These are phyloP conservation scores for Lonicera japonica DNA, from an alignment of 129 eudicot genomes.

Conservation along the genomic window DNA sequence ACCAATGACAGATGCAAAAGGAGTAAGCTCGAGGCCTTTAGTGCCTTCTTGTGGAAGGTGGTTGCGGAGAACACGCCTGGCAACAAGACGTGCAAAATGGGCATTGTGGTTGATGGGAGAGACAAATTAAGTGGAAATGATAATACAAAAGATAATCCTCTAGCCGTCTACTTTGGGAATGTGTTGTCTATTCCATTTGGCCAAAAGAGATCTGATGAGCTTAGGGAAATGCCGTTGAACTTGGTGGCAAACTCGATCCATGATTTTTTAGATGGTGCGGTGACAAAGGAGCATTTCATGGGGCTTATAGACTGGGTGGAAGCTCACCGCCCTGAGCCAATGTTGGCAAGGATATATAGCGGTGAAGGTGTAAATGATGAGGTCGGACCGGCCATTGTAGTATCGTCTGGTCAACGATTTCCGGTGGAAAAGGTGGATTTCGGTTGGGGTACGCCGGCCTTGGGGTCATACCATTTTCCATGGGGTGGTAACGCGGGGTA, in stretches of 20 bases:
- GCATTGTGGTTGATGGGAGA: constrained; percentile 58
- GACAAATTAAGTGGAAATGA: constrained; percentile 31
- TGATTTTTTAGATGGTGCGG: constrained; percentile 25
- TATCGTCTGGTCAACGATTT: constrained; percentile 47
- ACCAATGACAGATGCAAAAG: neutral
- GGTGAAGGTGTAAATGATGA: constrained; percentile 3
- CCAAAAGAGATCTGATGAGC: constrained; percentile 21
- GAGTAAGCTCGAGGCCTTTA: constrained; percentile 25
- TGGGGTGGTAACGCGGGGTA: constrained; percentile 38
- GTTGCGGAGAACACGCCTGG: neutral
- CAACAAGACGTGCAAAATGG: constrained; percentile 27
- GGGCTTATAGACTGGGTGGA: constrained; percentile 67
- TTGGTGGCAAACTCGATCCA: constrained; percentile 32
- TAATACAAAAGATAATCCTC: constrained; percentile 16
- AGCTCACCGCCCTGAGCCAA: constrained; percentile 37
- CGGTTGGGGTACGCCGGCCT: constrained; percentile 54
- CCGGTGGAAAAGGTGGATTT: constrained; percentile 46
- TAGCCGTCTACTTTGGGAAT: constrained; percentile 44
- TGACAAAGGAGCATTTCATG: constrained; percentile 41
- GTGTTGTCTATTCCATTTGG: constrained; percentile 59
- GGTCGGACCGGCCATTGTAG: constrained; percentile 40
- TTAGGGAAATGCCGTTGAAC: constrained; percentile 32
- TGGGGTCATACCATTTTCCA: constrained; percentile 55
- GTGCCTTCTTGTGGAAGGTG: constrained; percentile 36
- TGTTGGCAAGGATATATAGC: constrained; percentile 30